A percentile compares a stretch with the other conserved stretches of the same genome.
Evolutionary conservation across 2,329 filamentous ascomycete species (phyloP).

Genomic region (Paracoccidioides lutzii): DNA sequence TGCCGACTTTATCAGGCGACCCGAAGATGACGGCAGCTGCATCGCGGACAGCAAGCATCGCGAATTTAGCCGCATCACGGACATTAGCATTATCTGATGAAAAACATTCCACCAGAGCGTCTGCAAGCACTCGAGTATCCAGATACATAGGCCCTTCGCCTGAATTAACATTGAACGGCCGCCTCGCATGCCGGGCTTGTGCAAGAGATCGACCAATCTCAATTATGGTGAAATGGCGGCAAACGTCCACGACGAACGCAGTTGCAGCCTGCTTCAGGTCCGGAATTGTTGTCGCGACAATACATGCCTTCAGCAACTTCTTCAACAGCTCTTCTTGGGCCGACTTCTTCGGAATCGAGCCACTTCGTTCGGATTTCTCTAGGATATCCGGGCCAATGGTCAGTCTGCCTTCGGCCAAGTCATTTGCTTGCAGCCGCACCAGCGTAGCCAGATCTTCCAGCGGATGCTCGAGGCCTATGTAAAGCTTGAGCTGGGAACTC

Average conservation of each 20-base stretch:
- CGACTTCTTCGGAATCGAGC: conserved; percentile 75
- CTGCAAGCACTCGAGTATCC: conserved; percentile 73
- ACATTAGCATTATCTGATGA: conserved; percentile 72
- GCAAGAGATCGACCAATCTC: conserved; percentile 80
- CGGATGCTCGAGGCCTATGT: conserved; percentile 73
- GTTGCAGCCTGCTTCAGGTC: conserved; percentile 67
- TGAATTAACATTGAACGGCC: conserved; percentile 68
- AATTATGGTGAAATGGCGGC: conserved; percentile 78
- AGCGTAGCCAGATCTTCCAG: conserved; percentile 80
- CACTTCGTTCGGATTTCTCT: conserved; percentile 62
- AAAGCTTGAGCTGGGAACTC: conserved; percentile 76
- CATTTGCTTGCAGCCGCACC: conserved; percentile 78
- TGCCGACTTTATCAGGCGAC: conserved; percentile 54
- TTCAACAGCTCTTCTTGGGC: conserved; percentile 71
- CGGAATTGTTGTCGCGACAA: conserved; percentile 71
- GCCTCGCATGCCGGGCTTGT: conserved; percentile 60
- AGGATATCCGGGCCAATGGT: conserved; percentile 58
- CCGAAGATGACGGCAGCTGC: conserved; percentile 70
- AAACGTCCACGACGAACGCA: conserved; percentile 64
- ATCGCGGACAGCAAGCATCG: conserved; percentile 65
- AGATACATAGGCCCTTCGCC: conserved; percentile 81
- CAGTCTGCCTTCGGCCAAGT: conserved; percentile 60
- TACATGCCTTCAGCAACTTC: conserved; percentile 75
- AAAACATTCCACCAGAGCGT: conserved; percentile 80
- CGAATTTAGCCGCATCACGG: conserved; percentile 67